Base-by-base conservation (phyloP, 2,329 filamentous ascomycete genomes). In the Fusarium chuoi region DNA sequence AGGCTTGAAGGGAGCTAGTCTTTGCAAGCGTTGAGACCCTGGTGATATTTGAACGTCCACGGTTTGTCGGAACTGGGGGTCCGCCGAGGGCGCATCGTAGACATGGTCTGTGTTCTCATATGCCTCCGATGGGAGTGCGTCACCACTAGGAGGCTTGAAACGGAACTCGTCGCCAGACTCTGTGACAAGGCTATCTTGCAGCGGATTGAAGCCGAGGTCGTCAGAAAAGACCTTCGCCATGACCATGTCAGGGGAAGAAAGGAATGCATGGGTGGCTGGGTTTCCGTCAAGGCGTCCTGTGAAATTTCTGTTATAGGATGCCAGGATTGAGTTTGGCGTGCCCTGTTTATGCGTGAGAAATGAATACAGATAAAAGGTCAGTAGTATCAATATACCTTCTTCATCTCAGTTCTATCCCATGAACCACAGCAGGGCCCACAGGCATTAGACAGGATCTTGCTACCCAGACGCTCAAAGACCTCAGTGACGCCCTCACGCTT, bases 251-350 rank as follows among this genome's bases (percentile, higher is more conserved):
- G 60, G 60, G 3, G 60, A 63, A 36, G 60, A 63, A 3, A 63
- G 89, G 86, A 99, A 99, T 87, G 98, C 98, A 95, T 98, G 98
- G 14, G 96, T 99, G 39, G 93, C 91, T 28, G 94, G 91, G 86
- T 98, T 98, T 73, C 96, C 96, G 81, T 99, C 96, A 82, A 98
- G 98, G 74, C 96, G 93, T 69, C 94, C 95, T 55, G 94, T 94
- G 87, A 99, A 99, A 85, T 99, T 99, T 68, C 96, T 93, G 88
- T 99, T 99, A 87, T 98, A 99, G 1, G 95, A 98, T 15, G 95
- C 95, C 79, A 63, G 13, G 13, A 63, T 46, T 4, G 60, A 63
- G 12, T 63, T 63, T 5, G 51, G 51, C 3, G 52, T 63, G 14
- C 60, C 60, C 60, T 63, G 26, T 28, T 28, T 7, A 28, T 28